These are phyloP conservation scores for Cryphonectria japonica DNA, from an alignment of 2,329 filamentous ascomycete genomes.

Conservation along the genomic window DNA sequence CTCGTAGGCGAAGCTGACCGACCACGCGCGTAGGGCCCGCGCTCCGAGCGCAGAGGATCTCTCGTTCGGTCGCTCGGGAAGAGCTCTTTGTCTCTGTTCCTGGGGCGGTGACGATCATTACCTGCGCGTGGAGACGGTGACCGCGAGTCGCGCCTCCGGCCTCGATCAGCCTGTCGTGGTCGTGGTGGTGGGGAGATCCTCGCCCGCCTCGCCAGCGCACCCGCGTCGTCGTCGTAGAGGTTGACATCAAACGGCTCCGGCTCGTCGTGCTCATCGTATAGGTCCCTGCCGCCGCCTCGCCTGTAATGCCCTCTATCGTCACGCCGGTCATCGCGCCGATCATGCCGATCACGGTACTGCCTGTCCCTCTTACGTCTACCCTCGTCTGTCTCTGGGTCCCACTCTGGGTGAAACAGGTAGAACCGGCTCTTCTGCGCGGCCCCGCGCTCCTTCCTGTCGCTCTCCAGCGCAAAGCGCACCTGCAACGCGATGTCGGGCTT, in stretches of 20 bases:
- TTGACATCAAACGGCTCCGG: constrained; percentile 65
- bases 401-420: constrained; percentile 89
- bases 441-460: constrained; percentile 79
- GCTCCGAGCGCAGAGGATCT: constrained; percentile 32
- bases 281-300: constrained; percentile 51
- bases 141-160: constrained; percentile 25
- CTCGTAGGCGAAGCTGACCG: constrained; percentile 58
- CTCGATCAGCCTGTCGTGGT: constrained; percentile 2
- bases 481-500: constrained; percentile 72
- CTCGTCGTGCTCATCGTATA: constrained; percentile 62
- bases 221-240: constrained; percentile 78
- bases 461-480: constrained; percentile 72
- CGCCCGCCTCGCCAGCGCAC: constrained; percentile 40
- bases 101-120: constrained; percentile 36
- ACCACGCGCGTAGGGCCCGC: constrained; percentile 43
- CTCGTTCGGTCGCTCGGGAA: constrained; percentile 52
- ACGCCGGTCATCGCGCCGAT: constrained; percentile 36
- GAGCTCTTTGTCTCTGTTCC: constrained; percentile 60
- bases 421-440: constrained; percentile 84
- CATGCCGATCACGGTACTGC: constrained; percentile 57
- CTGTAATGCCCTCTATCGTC: constrained; percentile 43
- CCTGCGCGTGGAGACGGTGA: constrained; percentile 29
- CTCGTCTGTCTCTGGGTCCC: constrained; percentile 72
- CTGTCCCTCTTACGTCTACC: constrained; percentile 54
- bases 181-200: background rate